phyloP scores from a whole-genome alignment of 1,284 basidiomycete genomes.

The Rhodotorula glutinis region DNA sequence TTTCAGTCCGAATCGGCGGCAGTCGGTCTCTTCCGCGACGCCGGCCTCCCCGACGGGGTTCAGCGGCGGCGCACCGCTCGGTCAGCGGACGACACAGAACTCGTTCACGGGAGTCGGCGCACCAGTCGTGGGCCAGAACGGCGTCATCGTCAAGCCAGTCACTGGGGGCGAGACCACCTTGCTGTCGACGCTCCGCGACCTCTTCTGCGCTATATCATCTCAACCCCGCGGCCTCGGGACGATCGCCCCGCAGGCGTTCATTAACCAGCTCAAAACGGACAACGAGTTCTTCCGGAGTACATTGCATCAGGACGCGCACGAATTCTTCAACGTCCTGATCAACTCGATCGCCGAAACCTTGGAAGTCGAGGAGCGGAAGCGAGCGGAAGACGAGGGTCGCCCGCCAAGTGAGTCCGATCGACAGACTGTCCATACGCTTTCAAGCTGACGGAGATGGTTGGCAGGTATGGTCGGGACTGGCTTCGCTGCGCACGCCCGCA shows the following conservation, averaged over 20 bases:
- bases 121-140: slow-evolving; percentile 36
- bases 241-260: slow-evolving; percentile 79
- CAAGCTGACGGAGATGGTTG: not conserved
- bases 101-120: slow-evolving; percentile 37
- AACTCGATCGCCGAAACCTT: slow-evolving; percentile 93
- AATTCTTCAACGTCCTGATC: slow-evolving; percentile 91
- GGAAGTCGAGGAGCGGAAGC: slow-evolving; percentile 58
- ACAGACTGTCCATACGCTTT: too few species aligned
- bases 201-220: slow-evolving; percentile 75
- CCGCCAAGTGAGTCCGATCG: slow-evolving; percentile 13
- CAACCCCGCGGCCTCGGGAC: slow-evolving; percentile 61
- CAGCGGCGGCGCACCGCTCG: slow-evolving; percentile 17
- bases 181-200: slow-evolving; percentile 80
- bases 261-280: slow-evolving; percentile 82
- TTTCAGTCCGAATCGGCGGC: slow-evolving; percentile 11
- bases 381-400: slow-evolving; percentile 25
- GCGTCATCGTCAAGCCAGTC: slow-evolving; percentile 40
- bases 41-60: slow-evolving; percentile 5
- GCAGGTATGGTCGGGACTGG: slow-evolving; percentile 42
- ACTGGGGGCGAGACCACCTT: slow-evolving; percentile 57
- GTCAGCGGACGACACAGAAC: slow-evolving; percentile 20
- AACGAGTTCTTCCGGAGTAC: slow-evolving; percentile 81
- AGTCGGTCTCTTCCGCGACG: not conserved
- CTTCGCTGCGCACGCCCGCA: slow-evolving; percentile 54
- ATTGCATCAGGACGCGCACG: slow-evolving; percentile 62